Evolutionary conservation across 1,284 basidiomycete species (phyloP).

Genomic region (Cutaneotrichosporon curvatum): DNA sequence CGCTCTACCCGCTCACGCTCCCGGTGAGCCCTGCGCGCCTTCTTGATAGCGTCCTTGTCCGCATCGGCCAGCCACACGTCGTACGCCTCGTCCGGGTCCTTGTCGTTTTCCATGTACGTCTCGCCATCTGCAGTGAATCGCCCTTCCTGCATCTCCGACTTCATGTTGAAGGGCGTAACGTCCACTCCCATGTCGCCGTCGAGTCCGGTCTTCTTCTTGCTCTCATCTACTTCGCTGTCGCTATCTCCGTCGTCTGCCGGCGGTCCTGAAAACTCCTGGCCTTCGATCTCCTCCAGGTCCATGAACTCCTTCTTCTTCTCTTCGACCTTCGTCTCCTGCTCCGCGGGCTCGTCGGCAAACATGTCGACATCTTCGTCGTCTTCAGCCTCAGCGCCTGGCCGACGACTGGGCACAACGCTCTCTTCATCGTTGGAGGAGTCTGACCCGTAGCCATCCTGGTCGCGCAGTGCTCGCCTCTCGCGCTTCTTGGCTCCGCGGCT

Average conservation of each 20-base stretch:
- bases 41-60: conserved; percentile 77
- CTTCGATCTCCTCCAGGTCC: conserved; percentile 87
- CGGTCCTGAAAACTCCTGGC: conserved; percentile 69
- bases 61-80: conserved; percentile 92
- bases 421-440: conserved; percentile 82
- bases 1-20: conserved; percentile 59
- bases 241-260: conserved; percentile 66
- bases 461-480: conserved; percentile 62
- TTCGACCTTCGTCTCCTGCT: conserved; percentile 14
- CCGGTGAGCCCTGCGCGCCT: conserved; percentile 65
- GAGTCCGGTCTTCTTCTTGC: conserved; percentile 18
- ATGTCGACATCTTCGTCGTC: conserved; percentile 66
- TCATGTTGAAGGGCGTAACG: conserved; percentile 96
- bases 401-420: conserved; percentile 69
- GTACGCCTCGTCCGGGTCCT: conserved; percentile 81
- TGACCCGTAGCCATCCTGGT: conserved; percentile 81
- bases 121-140: conserved; percentile 88
- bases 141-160: conserved; percentile 94
- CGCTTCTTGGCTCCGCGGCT: conserved; percentile 51
- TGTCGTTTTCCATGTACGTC: conserved; percentile 69
- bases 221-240: conserved; percentile 20
- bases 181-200: conserved; percentile 78
- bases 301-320: conserved; percentile 62
- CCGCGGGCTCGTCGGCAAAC: conserved; percentile 52
- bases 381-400: conserved; percentile 46